Base-by-base conservation (phyloP, 2,329 filamentous ascomycete genomes). In the Fusarium mundagurra region DNA sequence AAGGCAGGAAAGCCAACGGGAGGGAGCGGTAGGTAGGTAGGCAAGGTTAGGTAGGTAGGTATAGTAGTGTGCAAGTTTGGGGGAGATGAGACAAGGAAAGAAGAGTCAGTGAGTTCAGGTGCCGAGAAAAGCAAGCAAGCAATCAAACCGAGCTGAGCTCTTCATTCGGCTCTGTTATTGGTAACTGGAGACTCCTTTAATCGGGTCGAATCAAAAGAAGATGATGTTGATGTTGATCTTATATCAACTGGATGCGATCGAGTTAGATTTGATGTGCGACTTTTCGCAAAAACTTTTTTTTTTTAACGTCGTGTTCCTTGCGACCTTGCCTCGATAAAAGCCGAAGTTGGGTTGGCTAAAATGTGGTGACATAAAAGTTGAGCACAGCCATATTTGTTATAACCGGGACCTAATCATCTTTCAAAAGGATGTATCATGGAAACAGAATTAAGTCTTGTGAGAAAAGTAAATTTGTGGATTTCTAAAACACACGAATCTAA, bases 71-170 rank as follows among this genome's bases (percentile, higher is more conserved):
- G 71, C 67, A 74, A 67, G 67, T 74, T 60, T 70, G 67, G 68
- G 50, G 71, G 61, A 67, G 66, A 73, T 57, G 70, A 60, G 71
- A 74, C 57, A 41, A 62, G 58, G 58, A 33, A 55, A 44, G 61
- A 29, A 57, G 47, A 58, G 50, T 38, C 44, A 45, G 44, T 59
- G 39, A 60, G 50, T 64, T 48, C 34, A 60, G 34, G 61, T 45
- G 53, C 48, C 41, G 47, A 67, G 63, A 43, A 58, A 63, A 47
- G 45, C 45, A 54, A 64, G 31, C 34, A 29, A 38, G 27, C 53
- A 31, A 48, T 48, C 57, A 51, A 51, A 51, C 55, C 22, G 22
- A 59, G 24, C 33, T 50, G 55, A 17, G 43, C 31, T 29, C 16
- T 39, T 55, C 16, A 55, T 55, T 55, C 34, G 20, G 24, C 34